Base-by-base conservation (phyloP, 768 basidiomycete genomes). In the Scleroderma bovista region DNA sequence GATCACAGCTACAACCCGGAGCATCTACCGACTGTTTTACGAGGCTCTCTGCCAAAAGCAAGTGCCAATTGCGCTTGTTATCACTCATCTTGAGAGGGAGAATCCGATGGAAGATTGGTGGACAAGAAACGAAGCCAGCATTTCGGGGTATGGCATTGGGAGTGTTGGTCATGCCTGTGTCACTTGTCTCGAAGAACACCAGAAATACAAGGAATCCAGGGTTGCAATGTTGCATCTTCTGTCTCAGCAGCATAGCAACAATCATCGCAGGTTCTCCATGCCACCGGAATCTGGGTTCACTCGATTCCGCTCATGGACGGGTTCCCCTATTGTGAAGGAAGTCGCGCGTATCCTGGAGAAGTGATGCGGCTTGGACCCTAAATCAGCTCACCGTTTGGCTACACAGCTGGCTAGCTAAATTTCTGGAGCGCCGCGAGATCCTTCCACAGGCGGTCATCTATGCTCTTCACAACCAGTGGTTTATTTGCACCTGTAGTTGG, bases 41-140 rank as follows among this genome's bases (percentile, higher is more conserved):
- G 66, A 75, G 38, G 61, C 72, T 29, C 60, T 75, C 12, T 75
- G 73, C 44, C 58, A 60, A 43, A 56, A 57, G 34, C 42, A 64
- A 34, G 74, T 76, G 6, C 75, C 74, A 11, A 65, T 70, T 16
- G 61, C 72, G 0, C 46, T 75, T 20, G 68, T 69, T 23, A 54
- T 76, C 42, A 75, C 72, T 6, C 64, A 73, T 23, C 53, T 75
- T 22, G 74, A 73, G 56, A 67, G 66, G 38, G 60, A 71, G 20
- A 9, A 10, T 6, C 38, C n/a, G 23, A 69, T 71, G 68, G 69
- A 69, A 41, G 42, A 57, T n/a, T 71, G 70, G 68, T 69, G 68
- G 70, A 12, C 0, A 12, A 55, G 63, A 51, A 71, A 69, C 47
- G 44, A 55, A 8, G 38, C 40, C 6, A 41, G 48, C 45, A 69